Base-by-base conservation (phyloP, 208 protist species). In the Wallacemonas rigidus region DNA sequence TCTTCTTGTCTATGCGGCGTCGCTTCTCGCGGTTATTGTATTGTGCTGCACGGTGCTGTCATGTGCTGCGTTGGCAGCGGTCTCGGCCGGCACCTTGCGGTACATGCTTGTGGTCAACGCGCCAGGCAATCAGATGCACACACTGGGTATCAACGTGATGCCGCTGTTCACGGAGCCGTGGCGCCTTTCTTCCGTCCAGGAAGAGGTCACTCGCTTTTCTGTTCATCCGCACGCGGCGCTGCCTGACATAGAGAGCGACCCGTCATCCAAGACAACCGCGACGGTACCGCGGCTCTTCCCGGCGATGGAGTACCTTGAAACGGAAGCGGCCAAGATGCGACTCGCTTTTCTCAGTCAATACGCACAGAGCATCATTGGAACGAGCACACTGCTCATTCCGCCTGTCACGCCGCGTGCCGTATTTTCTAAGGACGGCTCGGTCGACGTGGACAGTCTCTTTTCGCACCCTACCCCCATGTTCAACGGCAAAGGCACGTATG, bases 401-500 rank as follows among this genome's bases (percentile, higher is more conserved):
- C 77, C 83, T 8, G n/a, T 68, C 7, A 58, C 75, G 11, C n/a
- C 64, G 0, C 60, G 45, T 15, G 74, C 84, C 56, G 73, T 91
- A 9, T 92, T 94, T 58, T 77, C 77, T 57, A 70, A 70, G 0
- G 71, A 61, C 8, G 89, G 89, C 58, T 80, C 76, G 7, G 77
- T 94, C 6, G 87, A 89, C 55, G 67, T 86, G 38, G 78, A 87
- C 53, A 72, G 71, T 4, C 79, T 94, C 15, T 94, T 94, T 67
- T 63, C 69, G 40, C 36, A 77, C n/a, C 73, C 62, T 5, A 72
- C 75, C 1, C 77, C 85, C 2, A 85, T 94, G 78, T 94, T 94
- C 63, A 86, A 82, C 63, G 82, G 83, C 2, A 48, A 63, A 40
- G 86, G 83, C 12, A 76, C 81, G 54, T 94, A 94, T 70, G 68